phyloP scores from a whole-genome alignment of 2,329 filamentous ascomycete genomes.

The Tothia fuscella region DNA sequence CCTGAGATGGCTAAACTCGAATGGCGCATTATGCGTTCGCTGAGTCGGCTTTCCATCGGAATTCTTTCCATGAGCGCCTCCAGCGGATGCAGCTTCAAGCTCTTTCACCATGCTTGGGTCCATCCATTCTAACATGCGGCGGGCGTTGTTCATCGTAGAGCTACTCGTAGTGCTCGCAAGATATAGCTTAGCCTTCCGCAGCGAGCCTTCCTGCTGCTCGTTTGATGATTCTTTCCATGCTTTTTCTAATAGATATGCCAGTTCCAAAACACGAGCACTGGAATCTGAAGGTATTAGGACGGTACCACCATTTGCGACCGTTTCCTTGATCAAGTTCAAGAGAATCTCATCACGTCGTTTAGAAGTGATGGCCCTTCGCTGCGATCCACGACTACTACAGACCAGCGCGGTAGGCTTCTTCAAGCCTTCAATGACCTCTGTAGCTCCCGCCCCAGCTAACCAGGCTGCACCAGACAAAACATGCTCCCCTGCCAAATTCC shows the following conservation, averaged over 20 bases:
- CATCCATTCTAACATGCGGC: constrained; percentile 99
- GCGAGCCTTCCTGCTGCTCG: constrained; percentile 23
- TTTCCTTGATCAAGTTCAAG: constrained; percentile 67
- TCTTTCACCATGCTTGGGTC: constrained; percentile 88
- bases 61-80: constrained; percentile 21
- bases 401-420: constrained; percentile 88
- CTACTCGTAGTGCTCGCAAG: constrained; percentile 77
- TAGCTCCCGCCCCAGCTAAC: constrained; percentile 72
- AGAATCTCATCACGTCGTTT: constrained; percentile 77
- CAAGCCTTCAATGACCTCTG: constrained; percentile 86
- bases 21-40: constrained; percentile 49
- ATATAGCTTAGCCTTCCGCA: constrained; percentile 51
- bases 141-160: constrained; percentile 78
- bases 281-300: constrained; percentile 92
- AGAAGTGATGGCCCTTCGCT: constrained; percentile 56
- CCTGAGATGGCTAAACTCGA: constrained; percentile 79
- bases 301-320: constrained; percentile 71
- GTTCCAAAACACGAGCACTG: constrained; percentile 82
- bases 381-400: constrained; percentile 75
- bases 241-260: constrained; percentile 86
- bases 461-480: constrained; percentile 88
- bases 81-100: constrained; percentile 52
- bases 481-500: constrained; percentile 96
- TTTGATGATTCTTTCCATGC: constrained; percentile 49
- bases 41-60: constrained; percentile 21